These are phyloP conservation scores for Cubamyces sp. DNA, from an alignment of 768 basidiomycete genomes.

Conservation along the genomic window DNA sequence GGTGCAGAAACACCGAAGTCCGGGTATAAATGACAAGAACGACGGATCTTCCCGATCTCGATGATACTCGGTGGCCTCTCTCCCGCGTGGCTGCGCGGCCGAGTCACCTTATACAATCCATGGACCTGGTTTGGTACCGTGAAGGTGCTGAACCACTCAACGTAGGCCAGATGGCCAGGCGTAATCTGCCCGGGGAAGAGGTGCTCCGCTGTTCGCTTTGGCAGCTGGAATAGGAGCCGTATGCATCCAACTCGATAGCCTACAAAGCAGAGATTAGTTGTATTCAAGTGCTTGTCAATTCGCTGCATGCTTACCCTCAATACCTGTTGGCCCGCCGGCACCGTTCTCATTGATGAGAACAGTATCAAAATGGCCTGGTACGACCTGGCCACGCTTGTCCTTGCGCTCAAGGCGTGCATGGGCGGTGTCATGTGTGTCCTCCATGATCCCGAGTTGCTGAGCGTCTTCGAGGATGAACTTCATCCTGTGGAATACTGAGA, in stretches of 20 bases:
- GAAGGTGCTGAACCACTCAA: constrained; percentile 37
- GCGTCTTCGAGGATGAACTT: constrained; percentile 34
- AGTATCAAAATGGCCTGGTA: constrained; percentile 42
- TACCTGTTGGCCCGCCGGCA: too few species aligned
- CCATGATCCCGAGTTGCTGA: constrained; percentile 2
- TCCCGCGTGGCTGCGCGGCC: background rate
- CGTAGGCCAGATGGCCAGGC: constrained; percentile 34
- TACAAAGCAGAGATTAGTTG: background rate
- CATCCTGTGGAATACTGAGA: constrained; percentile 40
- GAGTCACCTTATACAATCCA: constrained; percentile 34
- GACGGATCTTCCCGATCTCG: constrained; percentile 28
- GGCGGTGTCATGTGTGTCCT: constrained; percentile 34
- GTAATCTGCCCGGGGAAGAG: constrained; percentile 6
- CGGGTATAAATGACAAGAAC: constrained; percentile 39
- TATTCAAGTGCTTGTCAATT: background rate
- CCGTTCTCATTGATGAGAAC: constrained; percentile 30
- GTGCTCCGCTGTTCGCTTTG: background rate
- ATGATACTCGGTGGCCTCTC: constrained; percentile 31
- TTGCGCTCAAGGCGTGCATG: constrained; percentile 35
- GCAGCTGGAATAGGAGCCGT: constrained; percentile 31
- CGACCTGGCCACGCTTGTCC: constrained; percentile 19
- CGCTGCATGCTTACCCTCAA: background rate
- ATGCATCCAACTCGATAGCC: constrained; percentile 35
- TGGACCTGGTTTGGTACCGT: constrained; percentile 27
- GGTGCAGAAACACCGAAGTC: constrained; percentile 36